phyloP scores from a whole-genome alignment of 257 asterid genomes.

The Solanum pinnatisectum region DNA sequence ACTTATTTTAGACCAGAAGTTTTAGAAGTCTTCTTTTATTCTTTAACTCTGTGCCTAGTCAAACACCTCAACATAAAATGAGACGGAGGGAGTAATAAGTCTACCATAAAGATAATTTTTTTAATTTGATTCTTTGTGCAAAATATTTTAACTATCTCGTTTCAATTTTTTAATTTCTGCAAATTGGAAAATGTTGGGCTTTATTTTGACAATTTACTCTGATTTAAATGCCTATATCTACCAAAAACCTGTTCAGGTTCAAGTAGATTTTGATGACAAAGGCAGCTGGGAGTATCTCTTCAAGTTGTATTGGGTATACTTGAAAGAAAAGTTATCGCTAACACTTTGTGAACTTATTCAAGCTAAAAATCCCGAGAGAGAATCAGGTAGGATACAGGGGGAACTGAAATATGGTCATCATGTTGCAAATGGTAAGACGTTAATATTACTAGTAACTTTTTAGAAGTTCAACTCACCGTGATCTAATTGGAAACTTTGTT shows the following conservation, averaged over 20 bases:
- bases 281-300: conserved; percentile 90
- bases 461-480: neutral
- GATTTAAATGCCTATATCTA: neutral
- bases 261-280: conserved; percentile 82
- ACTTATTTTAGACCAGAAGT: neutral
- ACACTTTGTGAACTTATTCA: conserved; percentile 50
- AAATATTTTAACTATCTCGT: neutral
- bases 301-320: conserved; percentile 64
- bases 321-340: conserved; percentile 56
- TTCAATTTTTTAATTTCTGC: neutral
- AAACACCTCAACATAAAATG: neutral
- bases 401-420: conserved; percentile 3
- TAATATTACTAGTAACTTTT: neutral
- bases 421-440: conserved; percentile 1
- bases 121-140: neutral
- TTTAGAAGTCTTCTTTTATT: neutral
- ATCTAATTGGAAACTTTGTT: neutral
- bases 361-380: conserved; percentile 51
- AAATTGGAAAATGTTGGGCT: neutral
- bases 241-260: conserved; percentile 33
- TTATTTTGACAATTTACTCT: neutral
- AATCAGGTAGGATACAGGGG: conserved; percentile 11
- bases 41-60: neutral
- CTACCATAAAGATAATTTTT: neutral
- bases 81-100: neutral